Evolutionary conservation across 1,284 basidiomycete genomes (phyloP).

Genomic region (Trichosporon sp.): DNA sequence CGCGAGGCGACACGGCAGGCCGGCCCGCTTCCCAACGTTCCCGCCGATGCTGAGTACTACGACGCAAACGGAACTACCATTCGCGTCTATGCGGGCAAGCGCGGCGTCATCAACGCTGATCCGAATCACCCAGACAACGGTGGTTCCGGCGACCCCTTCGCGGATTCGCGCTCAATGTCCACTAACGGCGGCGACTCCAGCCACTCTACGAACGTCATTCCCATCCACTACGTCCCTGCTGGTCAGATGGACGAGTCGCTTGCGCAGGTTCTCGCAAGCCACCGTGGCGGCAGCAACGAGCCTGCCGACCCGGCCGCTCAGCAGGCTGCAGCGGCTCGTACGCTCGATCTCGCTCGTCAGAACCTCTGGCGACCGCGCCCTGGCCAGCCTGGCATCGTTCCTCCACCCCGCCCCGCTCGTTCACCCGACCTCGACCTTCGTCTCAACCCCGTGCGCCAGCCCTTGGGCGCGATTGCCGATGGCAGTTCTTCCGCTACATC

Average conservation of each 20-base stretch:
- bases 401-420: conserved; percentile 52
- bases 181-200: conserved; percentile 42
- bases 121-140: conserved; percentile 42
- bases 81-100: conserved; percentile 44
- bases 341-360: conserved; percentile 51
- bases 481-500: conserved; percentile 21
- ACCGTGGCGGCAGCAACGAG: conserved; percentile 27
- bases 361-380: conserved; percentile 43
- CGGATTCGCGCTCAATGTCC: conserved; percentile 48
- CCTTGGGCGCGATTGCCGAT: conserved; percentile 22
- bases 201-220: conserved; percentile 54
- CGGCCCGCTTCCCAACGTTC: conserved; percentile 26
- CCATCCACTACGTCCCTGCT: conserved; percentile 56
- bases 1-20: conserved; percentile 24
- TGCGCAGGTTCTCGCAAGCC: conserved; percentile 22
- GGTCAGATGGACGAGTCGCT: conserved; percentile 36
- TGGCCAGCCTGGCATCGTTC: conserved; percentile 26
- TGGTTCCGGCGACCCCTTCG: conserved; percentile 49
- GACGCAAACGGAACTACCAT: conserved; percentile 44
- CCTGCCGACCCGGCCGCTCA: conserved; percentile 17
- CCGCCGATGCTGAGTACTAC: conserved; percentile 46
- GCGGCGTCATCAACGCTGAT: conserved; percentile 49
- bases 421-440: conserved; percentile 55
- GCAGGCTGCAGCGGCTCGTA: conserved; percentile 41
- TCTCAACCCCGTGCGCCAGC: conserved; percentile 36